Base-by-base conservation (phyloP, 225 moss, liverwort and hornwort genomes). In the Pseudoscleropodium purum region DNA sequence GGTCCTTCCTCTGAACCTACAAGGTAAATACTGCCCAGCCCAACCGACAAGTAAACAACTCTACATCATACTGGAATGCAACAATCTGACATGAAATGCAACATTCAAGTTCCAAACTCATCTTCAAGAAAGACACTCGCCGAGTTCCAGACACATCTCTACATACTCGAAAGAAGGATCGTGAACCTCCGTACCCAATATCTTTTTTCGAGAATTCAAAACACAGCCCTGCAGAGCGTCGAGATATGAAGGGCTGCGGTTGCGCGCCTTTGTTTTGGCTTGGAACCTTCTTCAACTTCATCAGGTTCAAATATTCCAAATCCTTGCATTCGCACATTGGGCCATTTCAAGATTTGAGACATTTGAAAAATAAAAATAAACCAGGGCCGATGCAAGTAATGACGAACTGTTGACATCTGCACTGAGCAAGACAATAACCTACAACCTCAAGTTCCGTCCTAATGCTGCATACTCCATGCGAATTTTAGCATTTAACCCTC, bases 1-100 rank as follows among this genome's bases (percentile, higher is more conserved):
- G 92, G 93, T 76, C 97, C 97, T 95, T 99, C 99, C 84, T 99
- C 97, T 77, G 97, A 96, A 81, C 99, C 99, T 62, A 99, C 97
- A 89, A 99, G 90, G 89, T 99, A 99, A 41, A 95, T 94, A n/a
- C 99, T 99, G 92, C 61, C 82, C 75, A 83, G 31, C 34, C 89
- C 75, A 83, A 91, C 63, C 57, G 37, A 79, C 66, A 88, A 80
- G 86, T 79, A 61, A 70, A 75, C 30, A 72, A 70, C 17, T 88
- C 52, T 30, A 39, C 27, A 43, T 61, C 31, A 80, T 64, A 63
- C 24, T 86, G 30, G 59, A 86, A 57, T 90, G 66, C 84, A 82
- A 73, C 34, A 84, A 74, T 59, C 18, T 88, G 21, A 78, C 24
- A 65, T 60, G 74, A 62, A 85, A 85, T 57, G 63, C 43, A 63